Percentiles rank a stretch among this genome's conserved stretches.
Conservation (phyloP, 139 green algal species). For the Limnomonas spitsbergensis region DNA sequence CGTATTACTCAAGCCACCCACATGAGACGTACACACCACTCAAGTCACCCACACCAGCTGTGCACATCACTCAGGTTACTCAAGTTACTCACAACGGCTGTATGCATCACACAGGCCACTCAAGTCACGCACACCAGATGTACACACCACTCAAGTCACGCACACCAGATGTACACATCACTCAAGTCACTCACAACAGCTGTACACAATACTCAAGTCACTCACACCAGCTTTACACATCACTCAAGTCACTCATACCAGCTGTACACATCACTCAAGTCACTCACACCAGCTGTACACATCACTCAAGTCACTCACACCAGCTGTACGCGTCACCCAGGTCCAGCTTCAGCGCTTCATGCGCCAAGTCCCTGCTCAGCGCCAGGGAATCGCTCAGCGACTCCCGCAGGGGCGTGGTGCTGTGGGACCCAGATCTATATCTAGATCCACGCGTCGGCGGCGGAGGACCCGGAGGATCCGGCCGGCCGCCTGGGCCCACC, state of each 20-base stretch:
- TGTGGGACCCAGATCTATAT: no score
- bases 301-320: slow-evolving; percentile 17
- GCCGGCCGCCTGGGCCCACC: neutral
- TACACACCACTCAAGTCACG: no score
- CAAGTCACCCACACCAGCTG: neutral
- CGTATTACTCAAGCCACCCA: no score
- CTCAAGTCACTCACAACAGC: no score
- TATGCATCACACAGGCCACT: neutral
- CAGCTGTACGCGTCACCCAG: slow-evolving; percentile 22
- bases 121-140: neutral
- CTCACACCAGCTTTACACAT: no score
- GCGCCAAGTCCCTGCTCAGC: slow-evolving; percentile 7
- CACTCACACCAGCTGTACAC: neutral
- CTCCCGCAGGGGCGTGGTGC: no score
- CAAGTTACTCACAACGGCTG: neutral
- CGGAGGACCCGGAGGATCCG: no score
- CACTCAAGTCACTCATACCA: neutral
- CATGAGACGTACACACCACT: neutral
- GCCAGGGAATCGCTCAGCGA: neutral
- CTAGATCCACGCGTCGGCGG: no score
- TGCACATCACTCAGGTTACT: neutral
- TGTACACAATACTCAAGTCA: no score
- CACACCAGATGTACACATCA: neutral
- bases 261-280: neutral
- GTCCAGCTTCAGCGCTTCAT: slow-evolving; percentile 18